Evolutionary conservation across 495 filamentous ascomycete genomes (phyloP).

Genomic region (Xylaria grammica): DNA sequence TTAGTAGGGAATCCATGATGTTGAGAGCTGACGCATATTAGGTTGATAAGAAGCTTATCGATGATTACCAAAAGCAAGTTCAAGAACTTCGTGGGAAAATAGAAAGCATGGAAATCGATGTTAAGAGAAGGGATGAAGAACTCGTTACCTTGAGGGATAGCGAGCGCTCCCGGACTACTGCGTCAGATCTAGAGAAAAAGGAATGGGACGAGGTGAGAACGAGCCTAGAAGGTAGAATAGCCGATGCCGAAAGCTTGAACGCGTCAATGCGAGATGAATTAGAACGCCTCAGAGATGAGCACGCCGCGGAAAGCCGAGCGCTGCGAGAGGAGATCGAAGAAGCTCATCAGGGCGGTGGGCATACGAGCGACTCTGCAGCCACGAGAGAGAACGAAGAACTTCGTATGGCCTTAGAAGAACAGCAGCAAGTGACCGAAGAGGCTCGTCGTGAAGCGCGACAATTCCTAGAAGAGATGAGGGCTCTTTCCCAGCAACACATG

Average conservation of each 20-base stretch:
- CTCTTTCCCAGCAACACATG: slow-evolving; percentile 77
- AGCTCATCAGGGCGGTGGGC: slow-evolving; percentile 40
- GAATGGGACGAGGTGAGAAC: slow-evolving; percentile 76
- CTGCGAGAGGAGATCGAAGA: slow-evolving; percentile 69
- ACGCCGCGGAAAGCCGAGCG: slow-evolving; percentile 65
- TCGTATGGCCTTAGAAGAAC: slow-evolving; percentile 70
- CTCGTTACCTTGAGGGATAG: slow-evolving; percentile 45
- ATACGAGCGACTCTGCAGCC: slow-evolving; percentile 60
- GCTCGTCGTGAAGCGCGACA: slow-evolving; percentile 83
- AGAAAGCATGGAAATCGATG: slow-evolving; percentile 66
- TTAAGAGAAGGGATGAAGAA: slow-evolving; percentile 59
- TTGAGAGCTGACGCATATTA: slow-evolving; percentile 30
- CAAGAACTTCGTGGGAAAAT: slow-evolving; percentile 75
- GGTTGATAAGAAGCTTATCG: slow-evolving; percentile 71
- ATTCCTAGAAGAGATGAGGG: slow-evolving; percentile 88
- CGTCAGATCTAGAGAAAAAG: slow-evolving; percentile 61
- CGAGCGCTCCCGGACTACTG: slow-evolving; percentile 48
- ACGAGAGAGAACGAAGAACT: slow-evolving; percentile 74
- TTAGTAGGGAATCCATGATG: neutral
- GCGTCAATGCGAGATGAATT: slow-evolving; percentile 77
- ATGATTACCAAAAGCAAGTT: slow-evolving; percentile 80
- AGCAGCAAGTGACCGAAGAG: slow-evolving; percentile 85
- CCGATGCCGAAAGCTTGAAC: slow-evolving; percentile 77
- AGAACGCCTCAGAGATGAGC: slow-evolving; percentile 70
- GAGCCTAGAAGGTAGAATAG: slow-evolving; percentile 79